Evolutionary conservation across 805 yeast genomes (phyloP).

Genomic region (Starmerella vaccinii): DNA sequence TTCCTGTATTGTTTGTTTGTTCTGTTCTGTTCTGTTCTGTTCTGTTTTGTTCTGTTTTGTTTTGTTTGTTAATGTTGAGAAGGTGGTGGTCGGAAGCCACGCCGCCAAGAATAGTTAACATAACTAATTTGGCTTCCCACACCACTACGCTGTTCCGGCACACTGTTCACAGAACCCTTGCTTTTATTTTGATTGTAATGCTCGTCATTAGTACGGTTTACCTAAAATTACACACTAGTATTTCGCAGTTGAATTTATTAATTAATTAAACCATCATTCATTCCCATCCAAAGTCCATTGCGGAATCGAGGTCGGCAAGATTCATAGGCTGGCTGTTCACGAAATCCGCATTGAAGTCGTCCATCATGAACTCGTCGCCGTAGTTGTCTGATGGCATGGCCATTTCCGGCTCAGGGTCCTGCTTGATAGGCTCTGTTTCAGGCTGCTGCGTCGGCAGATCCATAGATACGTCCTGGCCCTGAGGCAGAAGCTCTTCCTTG

Average conservation of each 20-base stretch:
- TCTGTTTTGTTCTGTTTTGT: background rate
- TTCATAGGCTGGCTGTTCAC: constrained; percentile 25
- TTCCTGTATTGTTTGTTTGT: background rate
- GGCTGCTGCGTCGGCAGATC: background rate
- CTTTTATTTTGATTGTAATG: too few relatives aligned
- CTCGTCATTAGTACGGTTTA: too few relatives aligned
- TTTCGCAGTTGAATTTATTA: too few relatives aligned
- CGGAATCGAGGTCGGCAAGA: constrained; percentile 26
- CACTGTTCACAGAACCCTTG: too few relatives aligned
- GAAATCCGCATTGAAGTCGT: constrained; percentile 19
- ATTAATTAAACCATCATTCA: background rate
- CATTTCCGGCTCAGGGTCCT: background rate
- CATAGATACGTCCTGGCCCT: background rate
- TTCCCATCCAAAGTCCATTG: constrained; percentile 25
- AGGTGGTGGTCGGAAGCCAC: too few relatives aligned
- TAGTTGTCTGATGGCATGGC: background rate
- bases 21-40: background rate
- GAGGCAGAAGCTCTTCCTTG: background rate
- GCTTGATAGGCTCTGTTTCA: background rate
- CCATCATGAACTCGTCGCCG: constrained; percentile 3
- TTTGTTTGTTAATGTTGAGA: too few relatives aligned
- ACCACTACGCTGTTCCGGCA: too few relatives aligned
- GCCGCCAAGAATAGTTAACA: too few relatives aligned
- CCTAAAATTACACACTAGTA: too few relatives aligned
- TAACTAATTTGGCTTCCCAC: too few relatives aligned